These are phyloP conservation scores for Paramecium pentaurelia DNA, from an alignment of 73 alveolate genomes.

Conservation along the genomic window DNA sequence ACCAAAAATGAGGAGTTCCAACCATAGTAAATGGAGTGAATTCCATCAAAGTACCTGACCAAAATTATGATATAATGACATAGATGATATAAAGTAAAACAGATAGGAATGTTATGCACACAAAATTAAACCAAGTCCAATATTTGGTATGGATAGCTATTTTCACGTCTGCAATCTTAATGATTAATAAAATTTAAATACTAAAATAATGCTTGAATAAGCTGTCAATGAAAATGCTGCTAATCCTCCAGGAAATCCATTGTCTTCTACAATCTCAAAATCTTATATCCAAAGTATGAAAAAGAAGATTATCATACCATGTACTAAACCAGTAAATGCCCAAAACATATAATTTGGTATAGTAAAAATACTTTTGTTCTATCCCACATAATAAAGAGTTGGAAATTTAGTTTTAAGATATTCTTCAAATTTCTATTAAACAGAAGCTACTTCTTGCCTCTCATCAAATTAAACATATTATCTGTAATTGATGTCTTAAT, in stretches of 20 bases:
- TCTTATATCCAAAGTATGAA: constrained; percentile 20
- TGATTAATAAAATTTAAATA: background rate
- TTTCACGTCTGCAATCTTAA: constrained; percentile 47
- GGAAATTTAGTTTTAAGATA: constrained; percentile 36
- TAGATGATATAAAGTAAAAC: constrained; percentile 30
- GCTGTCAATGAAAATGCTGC: constrained; percentile 34
- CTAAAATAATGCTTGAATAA: constrained; percentile 36
- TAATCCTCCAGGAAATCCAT: constrained; percentile 48
- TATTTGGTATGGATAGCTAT: constrained; percentile 40
- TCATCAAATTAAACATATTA: background rate
- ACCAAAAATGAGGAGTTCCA: constrained; percentile 25
- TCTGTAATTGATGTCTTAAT: constrained; percentile 54
- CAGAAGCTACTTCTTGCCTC: background rate
- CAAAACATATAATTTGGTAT: constrained; percentile 35
- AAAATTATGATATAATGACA: constrained; percentile 5
- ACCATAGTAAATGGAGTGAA: constrained; percentile 50
- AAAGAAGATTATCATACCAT: constrained; percentile 44
- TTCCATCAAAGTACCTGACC: constrained; percentile 39
- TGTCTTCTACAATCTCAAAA: background rate
- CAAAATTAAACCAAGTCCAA: constrained; percentile 57
- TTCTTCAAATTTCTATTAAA: constrained; percentile 3
- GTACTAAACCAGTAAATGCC: constrained; percentile 50
- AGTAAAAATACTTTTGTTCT: constrained; percentile 29
- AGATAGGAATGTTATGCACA: constrained; percentile 17
- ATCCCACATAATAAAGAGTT: constrained; percentile 39